phyloP scores from a whole-genome alignment of 495 filamentous ascomycete species.

The Penicillium longicatenatum region DNA sequence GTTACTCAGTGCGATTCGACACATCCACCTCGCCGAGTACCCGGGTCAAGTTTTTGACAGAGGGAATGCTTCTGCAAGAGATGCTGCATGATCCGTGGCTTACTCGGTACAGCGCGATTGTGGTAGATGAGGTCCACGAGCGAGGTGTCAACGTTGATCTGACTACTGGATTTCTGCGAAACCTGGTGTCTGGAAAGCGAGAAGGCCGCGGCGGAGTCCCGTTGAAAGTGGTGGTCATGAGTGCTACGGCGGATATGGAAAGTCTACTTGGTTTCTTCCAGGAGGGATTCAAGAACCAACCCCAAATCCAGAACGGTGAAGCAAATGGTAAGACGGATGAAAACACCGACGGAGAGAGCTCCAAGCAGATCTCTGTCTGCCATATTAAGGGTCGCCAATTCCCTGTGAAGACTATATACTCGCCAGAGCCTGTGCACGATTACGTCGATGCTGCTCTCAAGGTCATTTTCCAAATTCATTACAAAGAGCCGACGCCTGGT shows the following conservation, averaged over 20 bases:
- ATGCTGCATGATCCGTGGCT: constrained; percentile 84
- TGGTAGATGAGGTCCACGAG: constrained; percentile 98
- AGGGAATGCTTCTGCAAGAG: constrained; percentile 96
- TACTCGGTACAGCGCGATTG: constrained; percentile 79
- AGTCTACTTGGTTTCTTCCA: constrained; percentile 75
- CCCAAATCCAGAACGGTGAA: constrained; percentile 9
- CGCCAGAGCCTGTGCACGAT: constrained; percentile 75
- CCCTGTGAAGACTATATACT: constrained; percentile 78
- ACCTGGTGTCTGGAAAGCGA: constrained; percentile 59
- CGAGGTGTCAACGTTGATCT: constrained; percentile 95
- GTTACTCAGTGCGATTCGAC: constrained; percentile 94
- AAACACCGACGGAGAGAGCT: neutral
- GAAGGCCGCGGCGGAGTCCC: constrained; percentile 67
- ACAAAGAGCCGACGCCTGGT: constrained; percentile 83
- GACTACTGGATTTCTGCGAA: constrained; percentile 81
- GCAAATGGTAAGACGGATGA: constrained; percentile 4
- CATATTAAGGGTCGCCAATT: constrained; percentile 88
- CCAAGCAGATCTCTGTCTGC: constrained; percentile 53
- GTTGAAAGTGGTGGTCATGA: constrained; percentile 93
- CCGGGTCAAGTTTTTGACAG: constrained; percentile 89
- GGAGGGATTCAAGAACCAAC: constrained; percentile 35
- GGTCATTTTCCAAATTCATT: constrained; percentile 86
- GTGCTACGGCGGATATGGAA: constrained; percentile 89
- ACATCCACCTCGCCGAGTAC: constrained; percentile 73
- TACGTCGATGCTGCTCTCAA: constrained; percentile 81